Percentiles rank a stretch among this genome's conserved stretches.
Conservation (phyloP, 225 moss, liverwort and hornwort species). For the Pleurozium schreberi region DNA sequence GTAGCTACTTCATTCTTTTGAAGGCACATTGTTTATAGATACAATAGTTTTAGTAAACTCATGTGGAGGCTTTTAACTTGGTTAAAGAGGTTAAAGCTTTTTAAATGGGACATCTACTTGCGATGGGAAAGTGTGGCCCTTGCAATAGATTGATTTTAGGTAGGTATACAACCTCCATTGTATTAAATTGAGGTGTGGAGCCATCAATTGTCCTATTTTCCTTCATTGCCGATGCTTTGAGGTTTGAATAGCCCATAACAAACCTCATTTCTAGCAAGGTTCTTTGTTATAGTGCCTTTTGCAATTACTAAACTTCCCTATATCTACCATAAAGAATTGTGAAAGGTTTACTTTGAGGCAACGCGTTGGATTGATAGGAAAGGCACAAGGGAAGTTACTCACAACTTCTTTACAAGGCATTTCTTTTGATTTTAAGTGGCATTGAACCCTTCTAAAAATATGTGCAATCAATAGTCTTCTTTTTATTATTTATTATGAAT, state of each 20-base stretch:
- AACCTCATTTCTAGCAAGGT: not conserved
- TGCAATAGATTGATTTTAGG: not conserved
- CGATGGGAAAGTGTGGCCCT: not conserved
- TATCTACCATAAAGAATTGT: not conserved
- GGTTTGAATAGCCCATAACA: not conserved
- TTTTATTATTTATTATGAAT: not conserved
- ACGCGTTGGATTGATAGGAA: not conserved
- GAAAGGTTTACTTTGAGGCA: not conserved
- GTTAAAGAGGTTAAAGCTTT: not conserved
- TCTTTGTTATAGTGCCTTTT: not conserved
- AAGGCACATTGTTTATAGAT: not conserved
- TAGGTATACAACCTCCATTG: fast-evolving
- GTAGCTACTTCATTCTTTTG: not conserved
- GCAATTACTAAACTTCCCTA: not conserved
- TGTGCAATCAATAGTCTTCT: not conserved
- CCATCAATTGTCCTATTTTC: not conserved
- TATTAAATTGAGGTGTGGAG: not conserved
- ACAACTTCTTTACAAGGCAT: not conserved
- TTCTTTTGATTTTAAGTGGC: not conserved
- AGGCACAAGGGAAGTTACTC: not conserved
- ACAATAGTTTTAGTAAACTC: not conserved
- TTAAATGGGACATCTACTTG: fast-evolving
- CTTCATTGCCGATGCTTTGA: not conserved
- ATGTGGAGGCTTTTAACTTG: fast-evolving
- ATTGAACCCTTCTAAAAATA: not conserved